These are phyloP conservation scores for Geoglossum glabrum DNA, from an alignment of 495 filamentous ascomycete genomes.

Conservation along the genomic window DNA sequence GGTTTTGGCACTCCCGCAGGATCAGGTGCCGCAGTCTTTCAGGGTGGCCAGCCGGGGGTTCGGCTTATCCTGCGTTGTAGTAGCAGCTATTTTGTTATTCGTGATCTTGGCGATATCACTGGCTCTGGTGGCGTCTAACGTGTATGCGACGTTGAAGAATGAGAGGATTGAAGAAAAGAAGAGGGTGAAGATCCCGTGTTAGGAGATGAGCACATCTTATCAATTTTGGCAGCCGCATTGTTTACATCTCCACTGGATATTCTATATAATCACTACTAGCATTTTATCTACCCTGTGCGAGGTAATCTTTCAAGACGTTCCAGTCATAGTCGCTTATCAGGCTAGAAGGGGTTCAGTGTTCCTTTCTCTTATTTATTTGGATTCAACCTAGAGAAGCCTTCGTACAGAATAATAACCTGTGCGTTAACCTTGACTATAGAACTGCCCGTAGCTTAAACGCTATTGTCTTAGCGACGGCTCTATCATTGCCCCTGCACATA, in stretches of 20 bases:
- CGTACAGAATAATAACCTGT: neutral
- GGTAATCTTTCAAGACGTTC: no score
- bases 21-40: constrained; percentile 5
- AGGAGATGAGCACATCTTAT: neutral
- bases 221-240: no score
- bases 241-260: neutral
- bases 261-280: neutral
- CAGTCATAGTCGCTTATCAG: neutral
- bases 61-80: neutral
- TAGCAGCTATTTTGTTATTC: neutral
- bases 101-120: neutral
- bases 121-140: neutral
- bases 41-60: constrained; percentile 9
- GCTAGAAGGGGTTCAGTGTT: neutral
- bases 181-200: neutral
- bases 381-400: neutral
- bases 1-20: constrained; percentile 9
- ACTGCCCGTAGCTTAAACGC: neutral
- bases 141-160: neutral
- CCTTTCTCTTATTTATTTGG: neutral
- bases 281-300: neutral
- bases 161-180: neutral
- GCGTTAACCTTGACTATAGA: neutral
- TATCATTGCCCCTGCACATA: neutral
- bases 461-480: neutral